Evolutionary conservation across 306 rosid genomes (phyloP).

Genomic region (Psophocarpus tetragonolobus): DNA sequence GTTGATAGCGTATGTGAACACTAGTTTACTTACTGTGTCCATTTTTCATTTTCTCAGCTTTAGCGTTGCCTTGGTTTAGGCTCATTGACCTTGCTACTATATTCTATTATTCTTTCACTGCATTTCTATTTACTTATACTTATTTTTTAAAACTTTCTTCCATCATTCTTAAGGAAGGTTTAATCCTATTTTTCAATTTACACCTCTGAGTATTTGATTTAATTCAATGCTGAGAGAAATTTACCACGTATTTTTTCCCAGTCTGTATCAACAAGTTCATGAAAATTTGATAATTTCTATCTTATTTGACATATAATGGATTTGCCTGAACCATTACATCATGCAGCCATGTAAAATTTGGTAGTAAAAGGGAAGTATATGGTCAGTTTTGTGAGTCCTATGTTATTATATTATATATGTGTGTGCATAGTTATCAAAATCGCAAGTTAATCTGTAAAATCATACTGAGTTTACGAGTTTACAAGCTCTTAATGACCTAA

Average conservation of each 20-base stretch:
- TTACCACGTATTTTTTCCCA: not conserved
- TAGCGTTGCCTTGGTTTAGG: slow-evolving; percentile 14
- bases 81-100: not conserved
- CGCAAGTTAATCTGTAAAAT: too few species aligned
- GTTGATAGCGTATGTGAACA: slow-evolving; percentile 68
- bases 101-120: not conserved
- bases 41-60: not conserved
- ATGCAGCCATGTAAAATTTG: not conserved
- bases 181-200: not conserved
- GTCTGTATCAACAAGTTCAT: not conserved
- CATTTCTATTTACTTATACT: not conserved
- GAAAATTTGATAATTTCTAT: not conserved
- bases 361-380: not conserved
- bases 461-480: too few species aligned
- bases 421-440: too few species aligned
- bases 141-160: not conserved
- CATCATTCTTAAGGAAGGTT: not conserved
- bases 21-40: slow-evolving; percentile 10
- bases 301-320: not conserved
- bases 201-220: not conserved
- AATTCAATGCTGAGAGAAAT: not conserved
- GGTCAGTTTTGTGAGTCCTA: not conserved
- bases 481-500: too few species aligned
- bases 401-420: too few species aligned
- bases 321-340: not conserved